Percentiles rank a stretch among this genome's conserved stretches.
Evolutionary conservation across 163 green algal species (phyloP).

Genomic region (Volvox carteri): DNA sequence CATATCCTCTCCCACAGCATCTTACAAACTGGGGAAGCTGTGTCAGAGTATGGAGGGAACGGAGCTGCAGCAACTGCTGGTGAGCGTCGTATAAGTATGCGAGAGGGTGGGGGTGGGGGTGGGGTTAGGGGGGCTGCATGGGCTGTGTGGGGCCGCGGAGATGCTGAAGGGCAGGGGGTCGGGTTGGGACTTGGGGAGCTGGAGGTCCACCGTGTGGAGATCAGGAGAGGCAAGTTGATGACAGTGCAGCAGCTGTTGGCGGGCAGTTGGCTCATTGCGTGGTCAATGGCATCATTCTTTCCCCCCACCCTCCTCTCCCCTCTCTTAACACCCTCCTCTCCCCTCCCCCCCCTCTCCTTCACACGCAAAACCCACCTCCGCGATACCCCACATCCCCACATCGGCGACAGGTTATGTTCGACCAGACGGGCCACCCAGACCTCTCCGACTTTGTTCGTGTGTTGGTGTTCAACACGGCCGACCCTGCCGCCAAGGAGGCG

Average conservation of each 20-base stretch:
- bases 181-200: too few species aligned
- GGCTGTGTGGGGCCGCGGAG: too few species aligned
- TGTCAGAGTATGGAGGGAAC: slow-evolving; percentile 11
- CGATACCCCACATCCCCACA: too few species aligned
- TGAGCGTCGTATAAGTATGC: too few species aligned
- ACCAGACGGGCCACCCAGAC: slow-evolving; percentile 47
- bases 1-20: slow-evolving; percentile 4
- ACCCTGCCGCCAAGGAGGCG: slow-evolving; percentile 44
- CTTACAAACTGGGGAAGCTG: slow-evolving; percentile 30
- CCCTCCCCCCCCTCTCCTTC: neutral
- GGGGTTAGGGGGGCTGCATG: too few species aligned
- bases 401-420: slow-evolving; percentile 50
- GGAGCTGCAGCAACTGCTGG: slow-evolving; percentile 55
- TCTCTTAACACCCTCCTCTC: too few species aligned
- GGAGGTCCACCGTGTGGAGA: too few species aligned
- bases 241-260: too few species aligned
- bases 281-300: neutral
- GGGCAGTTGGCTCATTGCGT: neutral
- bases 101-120: neutral
- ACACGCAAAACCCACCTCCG: neutral
- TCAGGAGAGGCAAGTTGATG: too few species aligned
- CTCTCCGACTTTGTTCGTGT: slow-evolving; percentile 49
- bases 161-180: too few species aligned
- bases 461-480: slow-evolving; percentile 42
- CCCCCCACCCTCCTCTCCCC: neutral